Percentiles rank a stretch among this genome's conserved stretches.
These are phyloP conservation scores for Mytilinidion resinicola DNA, from an alignment of 495 filamentous ascomycete genomes.

Conservation along the genomic window DNA sequence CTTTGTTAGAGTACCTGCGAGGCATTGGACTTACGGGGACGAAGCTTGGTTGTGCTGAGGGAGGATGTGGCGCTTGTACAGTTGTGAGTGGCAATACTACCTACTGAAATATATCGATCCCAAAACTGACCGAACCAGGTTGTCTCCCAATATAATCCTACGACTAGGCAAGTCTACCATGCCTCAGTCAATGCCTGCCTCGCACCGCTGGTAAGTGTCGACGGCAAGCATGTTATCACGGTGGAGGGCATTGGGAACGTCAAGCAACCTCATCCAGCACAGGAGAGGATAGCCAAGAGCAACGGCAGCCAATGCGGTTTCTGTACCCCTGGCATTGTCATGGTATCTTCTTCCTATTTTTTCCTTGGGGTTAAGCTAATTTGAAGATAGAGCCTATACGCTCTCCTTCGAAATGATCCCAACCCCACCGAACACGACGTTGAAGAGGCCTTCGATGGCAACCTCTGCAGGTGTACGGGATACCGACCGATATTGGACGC, in stretches of 20 bases:
- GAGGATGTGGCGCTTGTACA: conserved; percentile 94
- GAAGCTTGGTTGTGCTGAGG: conserved; percentile 75
- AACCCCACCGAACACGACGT: conserved; percentile 65
- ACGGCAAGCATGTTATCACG: conserved; percentile 98
- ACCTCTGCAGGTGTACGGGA: conserved; percentile 91
- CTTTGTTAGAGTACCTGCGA: conserved; percentile 83
- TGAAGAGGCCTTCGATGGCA: conserved; percentile 91
- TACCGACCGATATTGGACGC: conserved; percentile 93
- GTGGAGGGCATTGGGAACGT: conserved; percentile 94
- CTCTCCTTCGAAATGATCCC: conserved; percentile 68
- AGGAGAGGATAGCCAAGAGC: conserved; percentile 80
- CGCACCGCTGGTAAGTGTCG: conserved; percentile 82
- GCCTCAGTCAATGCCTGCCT: conserved; percentile 92
- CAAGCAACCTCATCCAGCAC: conserved; percentile 79
- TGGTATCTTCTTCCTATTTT: conserved; percentile 46
- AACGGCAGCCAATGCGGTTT: conserved; percentile 69
- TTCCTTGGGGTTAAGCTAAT: conserved; percentile 21
- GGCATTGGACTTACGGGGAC: conserved; percentile 76
- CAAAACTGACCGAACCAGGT: conserved; percentile 42
- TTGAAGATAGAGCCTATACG: conserved; percentile 58
- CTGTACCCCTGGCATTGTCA: conserved; percentile 96
- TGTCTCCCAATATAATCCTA: conserved; percentile 85
- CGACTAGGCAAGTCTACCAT: conserved; percentile 83
- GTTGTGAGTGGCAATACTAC: conserved; percentile 53
- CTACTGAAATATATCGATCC: not conserved